Base-by-base conservation (phyloP, 225 moss, liverwort and hornwort species). In the Lunularia cruciata region DNA sequence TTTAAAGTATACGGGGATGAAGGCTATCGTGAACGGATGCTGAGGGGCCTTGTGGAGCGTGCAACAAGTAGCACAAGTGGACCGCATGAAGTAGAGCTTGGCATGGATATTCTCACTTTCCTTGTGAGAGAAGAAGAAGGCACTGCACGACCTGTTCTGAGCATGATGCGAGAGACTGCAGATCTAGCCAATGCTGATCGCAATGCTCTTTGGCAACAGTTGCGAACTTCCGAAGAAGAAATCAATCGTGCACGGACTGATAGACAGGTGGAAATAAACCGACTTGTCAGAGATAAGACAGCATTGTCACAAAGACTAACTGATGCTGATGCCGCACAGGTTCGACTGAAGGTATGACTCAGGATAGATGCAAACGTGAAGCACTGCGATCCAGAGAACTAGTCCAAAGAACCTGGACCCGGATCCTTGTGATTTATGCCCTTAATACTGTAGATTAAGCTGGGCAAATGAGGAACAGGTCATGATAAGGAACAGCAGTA, bases 1-100 rank as follows among this genome's bases (percentile, higher is more conserved):
- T 99, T 99, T 80, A 99, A 99, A 84, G 93, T 93, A 51, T 99
- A 99, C 47, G 89, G 98, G 53, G 98, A 89, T 36, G 93, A 93
- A 78, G 89, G 88, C 25, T 93, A 91, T 77, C 89, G 94, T 69
- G 93, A 99, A 79, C 87, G 91, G 46, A 99, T 99, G 98, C 85
- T 99, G 34, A 80, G 90, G 55, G 93, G 98, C 42, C 85, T 99
- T 6, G 98, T 99, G 23, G 98, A 99, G 57, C 85, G 91, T 46
- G 89, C 98, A 48, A 89, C 91, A 47, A 99, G 86, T 73, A 98
- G 91, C 72, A 99, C 86, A 28, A 88, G 98, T 76, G 89, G 93
- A 39, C 62, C 88, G 43, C 98, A 91, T 77, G 93, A 99, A 70
- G 89, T 93, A 73, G 98, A 99, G 70, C 82, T 99, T 60, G 93